Conservation (phyloP, 2,329 filamentous ascomycete species). For the Chalaropsis ovoidea region DNA sequence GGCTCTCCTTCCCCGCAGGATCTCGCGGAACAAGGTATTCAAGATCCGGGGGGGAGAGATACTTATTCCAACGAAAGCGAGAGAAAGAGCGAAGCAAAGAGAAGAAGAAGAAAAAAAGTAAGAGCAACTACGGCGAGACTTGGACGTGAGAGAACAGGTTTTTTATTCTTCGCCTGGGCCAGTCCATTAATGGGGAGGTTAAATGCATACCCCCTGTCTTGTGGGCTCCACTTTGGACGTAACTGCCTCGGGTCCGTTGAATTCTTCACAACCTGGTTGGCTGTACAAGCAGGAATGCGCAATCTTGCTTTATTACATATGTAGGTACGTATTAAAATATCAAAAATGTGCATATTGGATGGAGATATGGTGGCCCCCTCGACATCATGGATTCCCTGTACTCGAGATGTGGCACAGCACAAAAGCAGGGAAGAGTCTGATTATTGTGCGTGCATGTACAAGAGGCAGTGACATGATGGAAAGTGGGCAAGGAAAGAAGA, state of each 20-base stretch:
- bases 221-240: neutral
- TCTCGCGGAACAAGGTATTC: neutral
- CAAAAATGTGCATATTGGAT: neutral
- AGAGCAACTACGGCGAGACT: too few species aligned
- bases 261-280: constrained; percentile 11
- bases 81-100: neutral
- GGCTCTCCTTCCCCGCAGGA: neutral
- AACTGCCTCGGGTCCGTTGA: neutral
- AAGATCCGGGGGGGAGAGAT: neutral
- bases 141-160: neutral
- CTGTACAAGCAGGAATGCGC: constrained; percentile 1
- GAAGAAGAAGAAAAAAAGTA: too few species aligned
- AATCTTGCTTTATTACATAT: constrained; percentile 1
- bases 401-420: neutral
- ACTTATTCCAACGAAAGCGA: neutral
- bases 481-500: too few species aligned
- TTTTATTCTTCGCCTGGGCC: neutral
- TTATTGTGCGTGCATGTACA: too few species aligned
- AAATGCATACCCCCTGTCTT: too few species aligned
- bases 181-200: too few species aligned
- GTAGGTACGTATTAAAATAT: neutral
- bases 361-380: neutral
- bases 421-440: neutral
- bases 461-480: too few species aligned
- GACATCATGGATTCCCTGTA: neutral